Base-by-base conservation (phyloP, 495 filamentous ascomycete species). In the Saxophila tyrrhenica region DNA sequence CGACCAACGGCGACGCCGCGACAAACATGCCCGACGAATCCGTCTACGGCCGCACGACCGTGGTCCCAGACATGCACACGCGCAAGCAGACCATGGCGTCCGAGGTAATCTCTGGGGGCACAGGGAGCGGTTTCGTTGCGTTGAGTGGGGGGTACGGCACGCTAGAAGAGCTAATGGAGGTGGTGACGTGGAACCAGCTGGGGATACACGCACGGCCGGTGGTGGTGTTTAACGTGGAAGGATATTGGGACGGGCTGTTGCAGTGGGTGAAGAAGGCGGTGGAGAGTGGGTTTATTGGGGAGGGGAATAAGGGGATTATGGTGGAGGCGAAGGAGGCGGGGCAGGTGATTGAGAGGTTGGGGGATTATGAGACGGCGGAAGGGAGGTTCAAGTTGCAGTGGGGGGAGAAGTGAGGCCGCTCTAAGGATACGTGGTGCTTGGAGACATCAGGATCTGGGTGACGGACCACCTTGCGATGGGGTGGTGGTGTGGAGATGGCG, bases 121-220 rank as follows among this genome's bases (percentile, higher is more conserved):
- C 80, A 0, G 89, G 89, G 2, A 81, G 80, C 54, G 94, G 94
- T 9, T 98, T 98, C 74, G 79, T 97, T 21, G 87, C 90, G 22
- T 70, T 98, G 62, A 81, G 79, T 48, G 92, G 92, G 19, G 92
- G 92, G 0, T 97, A 89, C 69, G 92, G 92, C 11, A 97, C 94
- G 7, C 75, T 97, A 64, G 92, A 98, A 71, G 92, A 98, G 74
- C 72, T 97, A 51, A 91, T 96, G 73, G 92, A 98, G 77, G 84
- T 94, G 52, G 85, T 83, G 25, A 97, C 92, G 13, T 98, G 92
- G 92, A 97, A 96, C 68, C 92, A 96, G 70, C 68, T 98, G 53
- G 92, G 94, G 0, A 98, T 98, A 56, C 92, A 98, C 67, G 77
- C 75, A 53, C 77, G 79, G 55, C 87, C 85, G 0, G 78, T 98